Evolutionary conservation across 2,329 filamentous ascomycete genomes (phyloP).

Genomic region (Apiospora marii): DNA sequence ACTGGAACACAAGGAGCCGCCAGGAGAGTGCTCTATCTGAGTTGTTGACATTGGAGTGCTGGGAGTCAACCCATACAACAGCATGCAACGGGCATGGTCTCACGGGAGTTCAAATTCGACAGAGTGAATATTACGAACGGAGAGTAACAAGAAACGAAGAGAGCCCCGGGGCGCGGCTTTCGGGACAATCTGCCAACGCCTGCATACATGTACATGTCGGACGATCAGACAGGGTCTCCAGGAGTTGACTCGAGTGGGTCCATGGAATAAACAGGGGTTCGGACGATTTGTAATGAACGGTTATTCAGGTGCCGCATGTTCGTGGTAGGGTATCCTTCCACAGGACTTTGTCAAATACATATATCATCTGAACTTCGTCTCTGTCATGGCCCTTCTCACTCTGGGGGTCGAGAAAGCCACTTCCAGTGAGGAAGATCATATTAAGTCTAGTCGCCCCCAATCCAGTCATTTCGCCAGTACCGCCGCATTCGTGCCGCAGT

Average conservation of each 20-base stretch:
- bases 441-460: not conserved
- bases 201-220: too few species aligned
- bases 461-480: not conserved
- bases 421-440: too few species aligned
- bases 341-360: too few species aligned
- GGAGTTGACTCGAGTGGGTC: conserved; percentile 1
- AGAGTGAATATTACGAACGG: not conserved
- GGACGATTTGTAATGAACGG: too few species aligned
- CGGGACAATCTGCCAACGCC: too few species aligned
- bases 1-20: too few species aligned
- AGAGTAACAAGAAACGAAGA: not conserved
- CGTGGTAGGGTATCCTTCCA: too few species aligned
- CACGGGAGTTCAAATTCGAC: not conserved
- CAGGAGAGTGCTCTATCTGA: conserved; percentile 49
- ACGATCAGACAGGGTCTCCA: not conserved
- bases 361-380: too few species aligned
- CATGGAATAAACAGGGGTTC: not conserved
- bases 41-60: not conserved
- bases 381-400: too few species aligned
- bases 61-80: not conserved
- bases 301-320: too few species aligned
- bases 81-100: not conserved
- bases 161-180: too few species aligned
- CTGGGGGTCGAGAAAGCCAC: too few species aligned
- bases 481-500: not conserved